Base-by-base conservation (phyloP, 352 stramenopile genomes). In the Thraustochytrium sp. region DNA sequence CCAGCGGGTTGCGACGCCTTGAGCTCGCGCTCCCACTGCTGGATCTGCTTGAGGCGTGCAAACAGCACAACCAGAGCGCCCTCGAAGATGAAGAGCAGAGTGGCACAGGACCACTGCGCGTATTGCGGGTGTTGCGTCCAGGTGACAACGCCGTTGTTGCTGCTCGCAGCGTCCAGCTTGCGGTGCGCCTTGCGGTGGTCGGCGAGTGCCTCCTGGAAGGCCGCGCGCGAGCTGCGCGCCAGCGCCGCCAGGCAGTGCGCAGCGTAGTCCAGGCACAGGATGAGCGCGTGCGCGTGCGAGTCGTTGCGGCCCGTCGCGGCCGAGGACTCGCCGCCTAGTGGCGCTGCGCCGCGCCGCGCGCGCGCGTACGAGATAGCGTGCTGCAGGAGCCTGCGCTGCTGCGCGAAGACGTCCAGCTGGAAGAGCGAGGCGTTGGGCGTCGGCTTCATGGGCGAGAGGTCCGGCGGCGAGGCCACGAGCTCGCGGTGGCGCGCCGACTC, bases 351-450 rank as follows among this genome's bases (percentile, higher is more conserved):
- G 2, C 37, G 23, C 8, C 62, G 62, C 23, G 68, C 68, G 3
- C 68, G 68, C 18, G 34, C 23, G 51, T 80, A 80, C 48, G 53
- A 29, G 9, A 80, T 53, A 31, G 68, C 46, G 38, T 76, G n/a
- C 37, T 80, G 68, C 53, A 80, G 46, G n/a, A 80, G 68, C 18
- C 68, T 18, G 5, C 68, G 68, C 68, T 80, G 68, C 49, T 80
- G 68, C 46, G 68, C 18, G 36, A 80, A 51, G 13, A 80, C 53
- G 38, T 80, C 68, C 18, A 80, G 68, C 42, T 80, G 68, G 37
- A 80, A 80, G 0, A 80, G 68, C 26, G 68, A 80, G 4, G 42
- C 31, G 31, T 64, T 53, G 44, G 21, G 29, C 23, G 29, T 37
- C 18, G 38, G 62, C 38, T 48, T 29, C 2, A 18, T 46, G 13